Conservation (phyloP, 2,329 filamentous ascomycete species). For the Pseudocercospora vitis region DNA sequence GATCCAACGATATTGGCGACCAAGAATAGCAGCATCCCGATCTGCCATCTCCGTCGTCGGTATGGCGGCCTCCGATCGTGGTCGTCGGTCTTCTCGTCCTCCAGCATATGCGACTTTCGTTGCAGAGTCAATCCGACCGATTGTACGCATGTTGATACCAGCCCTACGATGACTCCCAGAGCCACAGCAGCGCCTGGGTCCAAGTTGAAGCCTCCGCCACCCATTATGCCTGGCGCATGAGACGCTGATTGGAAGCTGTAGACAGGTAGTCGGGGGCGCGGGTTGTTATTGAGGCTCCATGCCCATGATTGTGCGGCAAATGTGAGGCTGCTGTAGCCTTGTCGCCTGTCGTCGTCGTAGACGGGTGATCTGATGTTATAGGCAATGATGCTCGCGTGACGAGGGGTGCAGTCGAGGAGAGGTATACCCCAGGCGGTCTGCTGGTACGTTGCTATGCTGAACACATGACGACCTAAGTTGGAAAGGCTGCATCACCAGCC, state of each 20-base stretch:
- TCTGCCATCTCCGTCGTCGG: slow-evolving; percentile 87
- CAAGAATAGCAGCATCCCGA: slow-evolving; percentile 95
- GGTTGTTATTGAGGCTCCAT: slow-evolving; percentile 4
- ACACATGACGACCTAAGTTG: not conserved
- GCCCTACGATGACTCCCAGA: slow-evolving; percentile 86
- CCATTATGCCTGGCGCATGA: slow-evolving; percentile 15
- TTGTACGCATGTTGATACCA: slow-evolving; percentile 91
- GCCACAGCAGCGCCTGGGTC: slow-evolving; percentile 29
- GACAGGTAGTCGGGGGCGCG: not conserved
- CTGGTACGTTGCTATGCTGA: slow-evolving; percentile 4
- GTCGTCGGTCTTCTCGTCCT: slow-evolving; percentile 84
- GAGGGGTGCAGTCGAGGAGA: not conserved
- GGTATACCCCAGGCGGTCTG: not conserved
- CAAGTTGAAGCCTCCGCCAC: slow-evolving; percentile 15
- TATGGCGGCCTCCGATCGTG: slow-evolving; percentile 83
- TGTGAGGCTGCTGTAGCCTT: not conserved
- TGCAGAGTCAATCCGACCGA: slow-evolving; percentile 93
- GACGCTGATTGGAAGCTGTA: not conserved
- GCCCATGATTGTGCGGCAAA: not conserved
- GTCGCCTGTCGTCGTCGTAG: not conserved
- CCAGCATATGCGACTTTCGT: slow-evolving; percentile 95
- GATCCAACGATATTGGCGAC: slow-evolving; percentile 91
- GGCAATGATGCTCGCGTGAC: not conserved
- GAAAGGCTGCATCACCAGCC: not conserved
- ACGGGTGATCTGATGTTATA: not conserved